phyloP scores from a whole-genome alignment of 148 eudicot genomes.

The Fallopia convolvulus region DNA sequence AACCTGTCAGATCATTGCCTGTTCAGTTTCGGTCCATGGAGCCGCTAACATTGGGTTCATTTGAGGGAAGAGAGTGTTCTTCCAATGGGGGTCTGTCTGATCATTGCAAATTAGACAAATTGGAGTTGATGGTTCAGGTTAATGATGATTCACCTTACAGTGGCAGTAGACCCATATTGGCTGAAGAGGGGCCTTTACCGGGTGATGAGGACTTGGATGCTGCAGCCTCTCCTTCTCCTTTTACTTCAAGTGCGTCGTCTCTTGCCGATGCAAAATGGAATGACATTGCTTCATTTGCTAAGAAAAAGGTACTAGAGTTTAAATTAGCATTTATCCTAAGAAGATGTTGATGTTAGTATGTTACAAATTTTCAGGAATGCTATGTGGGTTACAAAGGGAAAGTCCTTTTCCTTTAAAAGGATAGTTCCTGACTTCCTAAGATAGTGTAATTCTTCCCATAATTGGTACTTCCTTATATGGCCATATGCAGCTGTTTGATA shows the following conservation, averaged over 20 bases:
- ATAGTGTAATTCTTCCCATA: not conserved
- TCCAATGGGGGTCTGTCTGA: slow-evolving; percentile 20
- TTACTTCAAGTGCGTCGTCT: slow-evolving; percentile 26
- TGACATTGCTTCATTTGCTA: slow-evolving; percentile 51
- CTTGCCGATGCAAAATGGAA: slow-evolving; percentile 68
- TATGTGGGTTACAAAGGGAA: not conserved
- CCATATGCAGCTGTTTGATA: not conserved
- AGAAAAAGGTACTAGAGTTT: slow-evolving; percentile 57
- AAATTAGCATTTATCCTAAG: not conserved
- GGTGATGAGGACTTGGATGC: slow-evolving; percentile 31
- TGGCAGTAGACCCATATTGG: slow-evolving; percentile 20
- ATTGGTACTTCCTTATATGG: not conserved
- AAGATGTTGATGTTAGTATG: not conserved
- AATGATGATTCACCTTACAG: slow-evolving; percentile 56
- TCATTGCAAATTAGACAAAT: slow-evolving; percentile 22
- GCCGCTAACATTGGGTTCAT: slow-evolving; percentile 14
- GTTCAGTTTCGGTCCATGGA: slow-evolving; percentile 46
- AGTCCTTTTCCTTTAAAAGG: not conserved
- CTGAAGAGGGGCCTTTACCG: slow-evolving; percentile 18
- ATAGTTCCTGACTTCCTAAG: not conserved
- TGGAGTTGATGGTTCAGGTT: slow-evolving; percentile 26
- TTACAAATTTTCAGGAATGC: not conserved
- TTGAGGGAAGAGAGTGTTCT: slow-evolving; percentile 13
- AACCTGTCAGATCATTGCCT: slow-evolving; percentile 73
- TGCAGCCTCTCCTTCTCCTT: slow-evolving; percentile 29